Evolutionary conservation across 2,329 filamentous ascomycete genomes (phyloP).

Genomic region (Cryoendolithus antarcticus): DNA sequence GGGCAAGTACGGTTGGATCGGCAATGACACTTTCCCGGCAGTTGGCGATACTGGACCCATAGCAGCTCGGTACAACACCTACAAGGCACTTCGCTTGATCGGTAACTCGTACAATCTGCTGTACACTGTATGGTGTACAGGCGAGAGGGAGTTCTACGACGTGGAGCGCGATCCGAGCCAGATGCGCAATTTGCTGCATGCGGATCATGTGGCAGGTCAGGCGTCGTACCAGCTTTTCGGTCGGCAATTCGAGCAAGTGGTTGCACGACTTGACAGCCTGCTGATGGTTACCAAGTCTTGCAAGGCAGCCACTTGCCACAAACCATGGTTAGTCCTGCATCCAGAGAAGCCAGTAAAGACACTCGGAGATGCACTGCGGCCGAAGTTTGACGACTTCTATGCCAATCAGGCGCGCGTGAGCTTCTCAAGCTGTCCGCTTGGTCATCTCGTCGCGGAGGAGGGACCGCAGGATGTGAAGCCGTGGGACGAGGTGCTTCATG

Average conservation of each 20-base stretch:
- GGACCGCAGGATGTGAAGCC: conserved; percentile 30
- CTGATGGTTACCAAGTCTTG: conserved; percentile 24
- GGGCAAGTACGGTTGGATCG: conserved; percentile 15
- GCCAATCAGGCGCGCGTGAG: conserved; percentile 30
- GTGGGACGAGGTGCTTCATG: neutral
- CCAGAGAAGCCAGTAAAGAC: conserved; percentile 16
- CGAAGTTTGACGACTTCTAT: conserved; percentile 22
- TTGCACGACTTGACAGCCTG: conserved; percentile 20
- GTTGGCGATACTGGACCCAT: conserved; percentile 2
- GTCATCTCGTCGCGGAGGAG: conserved; percentile 45
- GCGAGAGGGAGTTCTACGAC: conserved; percentile 55
- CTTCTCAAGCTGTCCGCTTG: conserved; percentile 42
- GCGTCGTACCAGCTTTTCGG: conserved; percentile 9
- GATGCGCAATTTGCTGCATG: conserved; percentile 13
- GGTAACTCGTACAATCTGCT: conserved; percentile 42
- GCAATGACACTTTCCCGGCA: conserved; percentile 7
- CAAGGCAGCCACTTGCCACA: conserved; percentile 16
- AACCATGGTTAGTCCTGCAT: conserved; percentile 22
- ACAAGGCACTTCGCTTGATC: conserved; percentile 19
- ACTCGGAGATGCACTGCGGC: conserved; percentile 16
- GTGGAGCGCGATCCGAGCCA: conserved; percentile 14
- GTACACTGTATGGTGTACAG: conserved; percentile 58
- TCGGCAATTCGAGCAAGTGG: conserved; percentile 11
- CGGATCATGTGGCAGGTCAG: conserved; percentile 2
- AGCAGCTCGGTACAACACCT: conserved; percentile 15